Conservation (phyloP, 192 early-diverging fungal species). For the Podila verticillata region DNA sequence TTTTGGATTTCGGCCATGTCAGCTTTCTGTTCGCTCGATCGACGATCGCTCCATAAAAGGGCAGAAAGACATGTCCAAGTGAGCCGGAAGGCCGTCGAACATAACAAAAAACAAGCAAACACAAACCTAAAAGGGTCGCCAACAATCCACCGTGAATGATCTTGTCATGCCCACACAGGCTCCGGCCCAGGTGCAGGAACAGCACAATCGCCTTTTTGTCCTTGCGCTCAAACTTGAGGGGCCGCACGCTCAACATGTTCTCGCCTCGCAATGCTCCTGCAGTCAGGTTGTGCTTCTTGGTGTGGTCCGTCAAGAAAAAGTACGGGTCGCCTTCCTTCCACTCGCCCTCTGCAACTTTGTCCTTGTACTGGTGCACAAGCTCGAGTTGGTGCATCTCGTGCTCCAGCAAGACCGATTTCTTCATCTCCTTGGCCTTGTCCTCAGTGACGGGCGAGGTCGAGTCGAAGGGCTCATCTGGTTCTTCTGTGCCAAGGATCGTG, state of each 20-base stretch:
- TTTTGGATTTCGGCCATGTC: not conserved
- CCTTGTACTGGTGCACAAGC: conserved; percentile 32
- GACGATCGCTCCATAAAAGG: not conserved
- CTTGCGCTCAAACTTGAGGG: conserved; percentile 66
- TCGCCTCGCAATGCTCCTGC: conserved; percentile 63
- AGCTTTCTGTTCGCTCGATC: not conserved
- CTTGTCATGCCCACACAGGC: conserved; percentile 79
- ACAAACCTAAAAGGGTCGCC: conserved; percentile 65
- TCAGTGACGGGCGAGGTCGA: not conserved
- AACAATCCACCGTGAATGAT: conserved; percentile 86
- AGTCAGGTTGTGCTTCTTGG: conserved; percentile 43
- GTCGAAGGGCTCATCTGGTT: conserved; percentile 20
- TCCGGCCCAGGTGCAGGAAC: conserved; percentile 76
- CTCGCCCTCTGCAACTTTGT: conserved; percentile 20
- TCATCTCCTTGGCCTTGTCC: conserved; percentile 32
- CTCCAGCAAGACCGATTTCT: conserved; percentile 27
- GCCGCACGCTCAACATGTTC: conserved; percentile 63
- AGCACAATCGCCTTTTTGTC: conserved; percentile 54
- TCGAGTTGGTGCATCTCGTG: conserved; percentile 30
- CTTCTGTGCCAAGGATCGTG: conserved; percentile 24
- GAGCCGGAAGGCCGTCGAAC: not conserved
- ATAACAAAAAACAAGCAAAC: not conserved
- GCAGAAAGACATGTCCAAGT: not conserved
- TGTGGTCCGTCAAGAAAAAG: conserved; percentile 34
- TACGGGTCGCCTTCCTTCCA: conserved; percentile 42